phyloP scores from a whole-genome alignment of 2,329 filamentous ascomycete genomes.

The Cordyceps farinosa region DNA sequence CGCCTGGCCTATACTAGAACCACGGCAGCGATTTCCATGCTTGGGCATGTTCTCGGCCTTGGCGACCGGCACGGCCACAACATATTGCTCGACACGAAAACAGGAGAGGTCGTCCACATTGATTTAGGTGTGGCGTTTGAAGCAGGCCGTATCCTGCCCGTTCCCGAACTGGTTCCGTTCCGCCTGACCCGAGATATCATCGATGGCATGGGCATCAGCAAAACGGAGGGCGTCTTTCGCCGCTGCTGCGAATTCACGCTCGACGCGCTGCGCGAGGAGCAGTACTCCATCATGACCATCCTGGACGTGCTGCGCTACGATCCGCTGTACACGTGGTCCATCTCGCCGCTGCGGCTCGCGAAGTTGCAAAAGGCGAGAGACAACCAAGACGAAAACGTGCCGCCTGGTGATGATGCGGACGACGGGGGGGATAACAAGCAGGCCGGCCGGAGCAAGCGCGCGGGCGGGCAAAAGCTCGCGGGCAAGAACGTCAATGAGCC shows the following conservation, averaged over 20 bases:
- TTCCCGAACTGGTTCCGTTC: constrained; percentile 95
- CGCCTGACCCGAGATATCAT: constrained; percentile 90
- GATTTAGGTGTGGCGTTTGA: constrained; percentile 97
- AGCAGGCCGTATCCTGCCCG: constrained; percentile 87
- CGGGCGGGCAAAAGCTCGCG: constrained; percentile 23
- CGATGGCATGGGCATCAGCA: constrained; percentile 94
- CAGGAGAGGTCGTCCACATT: constrained; percentile 93
- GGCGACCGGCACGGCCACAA: constrained; percentile 96
- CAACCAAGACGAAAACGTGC: constrained; percentile 39
- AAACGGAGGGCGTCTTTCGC: constrained; percentile 92
- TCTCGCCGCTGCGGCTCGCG: constrained; percentile 65
- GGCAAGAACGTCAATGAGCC: constrained; percentile 48
- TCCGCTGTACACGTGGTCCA: constrained; percentile 92
- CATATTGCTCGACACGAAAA: constrained; percentile 85
- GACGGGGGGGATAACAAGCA: constrained; percentile 27
- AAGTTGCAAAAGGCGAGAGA: constrained; percentile 62
- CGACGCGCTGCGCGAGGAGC: constrained; percentile 89
- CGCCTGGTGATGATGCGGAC: constrained; percentile 34
- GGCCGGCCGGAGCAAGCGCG: constrained; percentile 40
- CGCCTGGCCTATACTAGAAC: constrained; percentile 88
- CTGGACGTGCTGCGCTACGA: constrained; percentile 98
- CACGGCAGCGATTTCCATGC: constrained; percentile 91
- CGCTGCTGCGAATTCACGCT: constrained; percentile 98
- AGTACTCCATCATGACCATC: constrained; percentile 97
- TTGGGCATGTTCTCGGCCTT: constrained; percentile 87